These are phyloP conservation scores for Hemisphaericaspora subhashii DNA, from an alignment of 1,139 yeast genomes.

Conservation along the genomic window DNA sequence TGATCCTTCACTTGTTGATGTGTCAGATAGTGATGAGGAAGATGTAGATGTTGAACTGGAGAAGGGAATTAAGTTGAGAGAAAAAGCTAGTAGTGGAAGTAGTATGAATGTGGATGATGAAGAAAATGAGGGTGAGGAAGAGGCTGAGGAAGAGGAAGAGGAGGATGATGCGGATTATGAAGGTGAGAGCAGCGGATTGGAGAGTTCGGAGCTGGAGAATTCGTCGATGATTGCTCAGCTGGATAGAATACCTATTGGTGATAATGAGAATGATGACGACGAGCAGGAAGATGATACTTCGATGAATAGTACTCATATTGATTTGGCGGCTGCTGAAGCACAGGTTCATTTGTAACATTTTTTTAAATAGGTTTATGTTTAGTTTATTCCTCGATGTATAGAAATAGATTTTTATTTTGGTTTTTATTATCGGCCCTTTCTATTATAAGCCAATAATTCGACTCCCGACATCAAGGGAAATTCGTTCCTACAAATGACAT, in stretches of 20 bases:
- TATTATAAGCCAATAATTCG: no score
- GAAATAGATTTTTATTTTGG: background rate
- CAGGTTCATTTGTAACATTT: constrained; percentile 17
- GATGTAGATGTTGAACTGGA: constrained; percentile 29
- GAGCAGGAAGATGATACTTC: constrained; percentile 5
- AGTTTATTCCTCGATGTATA: background rate
- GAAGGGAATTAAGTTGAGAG: constrained; percentile 8
- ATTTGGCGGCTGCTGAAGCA: constrained; percentile 18
- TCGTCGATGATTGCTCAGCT: background rate
- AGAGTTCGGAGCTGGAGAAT: background rate
- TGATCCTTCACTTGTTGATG: constrained; percentile 29
- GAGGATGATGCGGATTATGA: constrained; percentile 12
- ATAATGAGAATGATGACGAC: constrained; percentile 1
- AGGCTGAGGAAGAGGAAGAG: constrained; percentile 3
- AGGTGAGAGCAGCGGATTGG: constrained; percentile 16
- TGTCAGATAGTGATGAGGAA: constrained; percentile 35
- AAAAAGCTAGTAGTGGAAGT: background rate
- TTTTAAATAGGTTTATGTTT: background rate
- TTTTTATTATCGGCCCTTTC: no score
- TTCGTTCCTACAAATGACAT: no score
- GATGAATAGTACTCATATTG: background rate
- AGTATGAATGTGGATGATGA: constrained; percentile 2
- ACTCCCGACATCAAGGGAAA: no score
- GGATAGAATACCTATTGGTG: constrained; percentile 2
- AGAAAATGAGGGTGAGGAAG: constrained; percentile 6